Base-by-base conservation (phyloP, 106 monocot genomes). In the Ottelia alismoides region DNA sequence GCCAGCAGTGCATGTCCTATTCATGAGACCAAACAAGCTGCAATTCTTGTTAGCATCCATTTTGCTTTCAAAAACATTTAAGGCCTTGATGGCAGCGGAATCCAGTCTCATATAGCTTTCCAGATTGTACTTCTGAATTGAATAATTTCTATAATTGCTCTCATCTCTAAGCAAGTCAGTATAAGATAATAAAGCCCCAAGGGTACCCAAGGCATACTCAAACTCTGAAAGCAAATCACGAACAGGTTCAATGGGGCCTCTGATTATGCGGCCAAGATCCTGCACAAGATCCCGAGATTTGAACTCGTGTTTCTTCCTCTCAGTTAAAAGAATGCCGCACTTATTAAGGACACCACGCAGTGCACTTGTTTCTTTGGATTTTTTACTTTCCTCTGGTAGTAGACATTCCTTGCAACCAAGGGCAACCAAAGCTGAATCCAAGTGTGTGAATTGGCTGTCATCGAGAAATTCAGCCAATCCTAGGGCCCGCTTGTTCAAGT, bases 351-450 rank as follows among this genome's bases (percentile, higher is more conserved):
- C 74, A 71, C 77, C 76, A 49, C 57, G 69, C 65, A 98, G 73
- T 47, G 60, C 62, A 47, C 77, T 85, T 0, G 76, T 30, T 62
- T 70, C 81, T 7, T 49, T 23, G 11, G 78, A 74, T 51, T 85
- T 98, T 19, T 57, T 78, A 77, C 74, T 67, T 62, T 89, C 96
- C 31, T 60, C 43, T 9, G 96, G 89, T 24, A 98, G 20, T 49
- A 98, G 71, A 50, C 96, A 98, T 46, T 98, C 89, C 65, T 82
- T 98, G 76, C 96, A 98, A 63, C 96, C 96, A 66, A 98, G 72
- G 69, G 89, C 81, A 57, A 98, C 76, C 51, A 98, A 72, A 65
- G 72, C 85, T 59, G 85, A 76, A 56, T 98, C 96, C 43, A 82
- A 62, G 68, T 98, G 89, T 55, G 96, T 85, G 69, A 98, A 98